Conservation (phyloP, 2,329 filamentous ascomycete genomes). For the Rachicladosporium sp. region DNA sequence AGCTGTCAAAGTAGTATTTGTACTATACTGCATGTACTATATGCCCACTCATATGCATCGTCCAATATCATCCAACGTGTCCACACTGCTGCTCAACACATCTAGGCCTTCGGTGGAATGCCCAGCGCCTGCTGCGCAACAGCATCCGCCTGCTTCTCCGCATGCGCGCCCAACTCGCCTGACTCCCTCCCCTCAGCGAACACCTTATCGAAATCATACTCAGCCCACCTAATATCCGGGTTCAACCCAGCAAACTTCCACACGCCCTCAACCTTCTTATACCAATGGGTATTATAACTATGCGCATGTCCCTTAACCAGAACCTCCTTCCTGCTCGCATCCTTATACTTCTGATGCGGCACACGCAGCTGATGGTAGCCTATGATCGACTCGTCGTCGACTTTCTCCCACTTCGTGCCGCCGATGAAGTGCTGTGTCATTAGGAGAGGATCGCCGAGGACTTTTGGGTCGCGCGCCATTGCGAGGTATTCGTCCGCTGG, state of each 20-base stretch:
- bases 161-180: conserved; percentile 15
- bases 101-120: conserved; percentile 9
- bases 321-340: conserved; percentile 34
- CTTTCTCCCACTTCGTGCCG: conserved; percentile 40
- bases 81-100: neutral
- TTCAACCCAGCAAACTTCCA: conserved; percentile 47
- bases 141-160: conserved; percentile 10
- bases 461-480: conserved; percentile 40
- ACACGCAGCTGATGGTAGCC: conserved; percentile 47
- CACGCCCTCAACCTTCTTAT: conserved; percentile 44
- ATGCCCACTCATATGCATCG: too few species aligned
- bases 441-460: conserved; percentile 42
- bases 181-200: conserved; percentile 37
- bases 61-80: neutral
- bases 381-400: conserved; percentile 35
- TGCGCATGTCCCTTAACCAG: conserved; percentile 45
- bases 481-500: conserved; percentile 41
- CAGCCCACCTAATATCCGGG: conserved; percentile 43
- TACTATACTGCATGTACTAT: too few species aligned
- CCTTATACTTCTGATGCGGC: conserved; percentile 44
- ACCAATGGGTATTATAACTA: conserved; percentile 42
- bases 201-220: conserved; percentile 45
- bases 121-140: conserved; percentile 25
- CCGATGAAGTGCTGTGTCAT: conserved; percentile 48
- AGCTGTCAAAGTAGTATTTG: too few species aligned